phyloP scores from a whole-genome alignment of 495 filamentous ascomycete genomes.

The Collariella sp. region DNA sequence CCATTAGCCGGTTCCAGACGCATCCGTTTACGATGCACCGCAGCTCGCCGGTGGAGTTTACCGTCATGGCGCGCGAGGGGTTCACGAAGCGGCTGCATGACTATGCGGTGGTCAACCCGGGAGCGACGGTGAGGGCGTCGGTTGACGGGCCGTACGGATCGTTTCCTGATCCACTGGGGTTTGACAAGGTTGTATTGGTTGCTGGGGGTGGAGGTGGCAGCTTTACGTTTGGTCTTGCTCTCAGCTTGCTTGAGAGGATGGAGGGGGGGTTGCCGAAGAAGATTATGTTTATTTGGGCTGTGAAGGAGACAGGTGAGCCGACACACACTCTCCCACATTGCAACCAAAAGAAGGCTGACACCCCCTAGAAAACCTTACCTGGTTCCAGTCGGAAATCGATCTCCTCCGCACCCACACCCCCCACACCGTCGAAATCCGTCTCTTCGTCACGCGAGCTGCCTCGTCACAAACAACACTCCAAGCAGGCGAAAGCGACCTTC shows the following conservation, averaged over 20 bases:
- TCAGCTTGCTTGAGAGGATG: constrained; percentile 42
- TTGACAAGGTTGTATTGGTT: constrained; percentile 50
- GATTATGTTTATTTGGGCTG: constrained; percentile 50
- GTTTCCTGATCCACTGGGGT: constrained; percentile 46
- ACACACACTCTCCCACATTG: neutral
- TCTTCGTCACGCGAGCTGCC: constrained; percentile 38
- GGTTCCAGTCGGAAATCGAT: constrained; percentile 45
- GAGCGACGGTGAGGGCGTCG: constrained; percentile 39
- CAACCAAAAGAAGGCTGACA: too few relatives aligned
- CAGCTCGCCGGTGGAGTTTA: constrained; percentile 44
- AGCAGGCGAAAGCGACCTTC: neutral
- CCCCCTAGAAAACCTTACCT: constrained; percentile 31
- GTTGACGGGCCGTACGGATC: constrained; percentile 53
- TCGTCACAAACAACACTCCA: constrained; percentile 6
- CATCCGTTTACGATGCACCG: constrained; percentile 57
- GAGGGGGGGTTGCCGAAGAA: constrained; percentile 32
- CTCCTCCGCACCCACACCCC: constrained; percentile 34
- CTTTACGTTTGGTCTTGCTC: constrained; percentile 47
- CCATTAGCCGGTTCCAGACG: constrained; percentile 47
- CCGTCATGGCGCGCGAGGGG: constrained; percentile 47
- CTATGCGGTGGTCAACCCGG: constrained; percentile 42
- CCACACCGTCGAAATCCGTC: constrained; percentile 36
- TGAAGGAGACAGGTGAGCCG: constrained; percentile 41
- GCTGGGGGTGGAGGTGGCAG: constrained; percentile 52
- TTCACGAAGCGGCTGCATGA: constrained; percentile 49